Percentiles rank a stretch among this genome's conserved stretches.
Evolutionary conservation across 805 yeast genomes (phyloP).

Genomic region (Lipomyces yamanashiensis): DNA sequence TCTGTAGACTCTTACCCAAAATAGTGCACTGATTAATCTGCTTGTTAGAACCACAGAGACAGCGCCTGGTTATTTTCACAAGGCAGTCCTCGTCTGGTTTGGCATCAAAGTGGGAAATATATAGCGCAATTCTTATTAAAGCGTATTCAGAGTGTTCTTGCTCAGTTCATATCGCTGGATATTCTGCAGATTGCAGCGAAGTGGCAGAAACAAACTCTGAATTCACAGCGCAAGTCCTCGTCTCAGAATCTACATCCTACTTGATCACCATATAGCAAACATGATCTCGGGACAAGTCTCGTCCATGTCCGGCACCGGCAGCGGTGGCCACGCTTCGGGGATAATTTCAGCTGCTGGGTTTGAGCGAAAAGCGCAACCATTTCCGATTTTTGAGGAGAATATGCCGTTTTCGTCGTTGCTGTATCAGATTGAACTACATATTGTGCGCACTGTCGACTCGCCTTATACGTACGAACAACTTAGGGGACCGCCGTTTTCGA

Average conservation of each 20-base stretch:
- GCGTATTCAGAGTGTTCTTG: no score
- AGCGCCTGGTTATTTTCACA: no score
- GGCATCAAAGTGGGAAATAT: no score
- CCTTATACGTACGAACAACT: constrained; percentile 43
- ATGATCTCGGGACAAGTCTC: constrained; percentile 12
- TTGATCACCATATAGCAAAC: not conserved
- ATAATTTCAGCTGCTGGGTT: constrained; percentile 7
- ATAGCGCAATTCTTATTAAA: no score
- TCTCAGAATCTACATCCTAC: not conserved
- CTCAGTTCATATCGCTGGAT: no score
- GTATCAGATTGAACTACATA: constrained; percentile 38
- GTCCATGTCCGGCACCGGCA: not conserved
- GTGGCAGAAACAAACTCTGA: no score
- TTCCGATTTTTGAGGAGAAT: constrained; percentile 37
- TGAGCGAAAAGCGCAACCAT: constrained; percentile 37
- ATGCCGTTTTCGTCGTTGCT: constrained; percentile 39
- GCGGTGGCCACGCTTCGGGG: not conserved
- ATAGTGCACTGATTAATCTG: no score
- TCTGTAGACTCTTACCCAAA: no score
- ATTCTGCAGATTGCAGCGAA: no score
- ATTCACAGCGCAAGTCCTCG: not conserved
- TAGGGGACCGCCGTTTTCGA: constrained; percentile 38
- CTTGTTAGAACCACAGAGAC: no score
- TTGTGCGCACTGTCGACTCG: constrained; percentile 39
- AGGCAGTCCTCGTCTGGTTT: no score